Percentiles rank a stretch among this genome's conserved stretches.
Evolutionary conservation across 179 eudicot species (phyloP).

Genomic region (Spergularia azorica): DNA sequence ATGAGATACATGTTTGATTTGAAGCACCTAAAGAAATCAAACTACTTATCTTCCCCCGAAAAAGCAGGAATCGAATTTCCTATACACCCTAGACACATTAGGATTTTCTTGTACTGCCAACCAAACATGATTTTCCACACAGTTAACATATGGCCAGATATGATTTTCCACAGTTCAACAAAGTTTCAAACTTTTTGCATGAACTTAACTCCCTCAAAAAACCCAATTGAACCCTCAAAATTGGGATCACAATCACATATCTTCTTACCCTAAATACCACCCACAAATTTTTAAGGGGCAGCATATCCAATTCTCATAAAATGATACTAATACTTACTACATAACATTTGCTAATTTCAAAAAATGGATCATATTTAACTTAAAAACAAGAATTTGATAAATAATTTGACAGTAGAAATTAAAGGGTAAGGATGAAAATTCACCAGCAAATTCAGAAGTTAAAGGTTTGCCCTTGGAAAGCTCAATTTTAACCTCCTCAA

Average conservation of each 20-base stretch:
- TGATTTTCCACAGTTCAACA: neutral
- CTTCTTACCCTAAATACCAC: neutral
- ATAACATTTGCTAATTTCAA: neutral
- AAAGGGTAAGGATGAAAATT: neutral
- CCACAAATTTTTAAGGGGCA: neutral
- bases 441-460: constrained; percentile 51
- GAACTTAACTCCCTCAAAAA: neutral
- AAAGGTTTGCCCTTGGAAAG: constrained; percentile 42
- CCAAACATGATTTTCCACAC: neutral
- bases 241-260: neutral
- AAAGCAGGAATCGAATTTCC: neutral
- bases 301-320: neutral
- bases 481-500: constrained; percentile 56
- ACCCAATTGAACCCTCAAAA: neutral
- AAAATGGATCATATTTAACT: neutral
- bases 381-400: neutral
- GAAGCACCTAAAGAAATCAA: neutral
- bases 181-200: neutral
- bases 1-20: neutral
- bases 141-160: neutral
- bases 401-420: neutral
- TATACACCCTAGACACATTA: neutral
- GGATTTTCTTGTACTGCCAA: neutral
- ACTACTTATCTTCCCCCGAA: neutral
- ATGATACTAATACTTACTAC: neutral